Conservation (phyloP, 2,329 filamentous ascomycete species). For the Chaetomium sp. region DNA sequence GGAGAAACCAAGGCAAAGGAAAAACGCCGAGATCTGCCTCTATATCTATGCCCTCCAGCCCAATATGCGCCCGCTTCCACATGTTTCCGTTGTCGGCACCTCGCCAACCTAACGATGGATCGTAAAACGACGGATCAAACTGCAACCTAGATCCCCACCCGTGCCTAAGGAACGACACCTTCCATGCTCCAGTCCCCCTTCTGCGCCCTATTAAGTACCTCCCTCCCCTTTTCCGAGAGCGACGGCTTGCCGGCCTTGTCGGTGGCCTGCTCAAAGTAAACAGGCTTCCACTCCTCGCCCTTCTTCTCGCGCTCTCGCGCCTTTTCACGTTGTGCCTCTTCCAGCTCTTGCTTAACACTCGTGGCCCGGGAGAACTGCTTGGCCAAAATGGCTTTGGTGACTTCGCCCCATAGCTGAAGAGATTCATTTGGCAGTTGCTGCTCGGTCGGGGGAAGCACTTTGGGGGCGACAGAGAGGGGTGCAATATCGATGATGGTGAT, state of each 20-base stretch:
- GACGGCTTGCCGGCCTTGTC: slow-evolving; percentile 24
- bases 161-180: slow-evolving; percentile 20
- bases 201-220: slow-evolving; percentile 23
- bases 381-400: slow-evolving; percentile 75
- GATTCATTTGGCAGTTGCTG: slow-evolving; percentile 85
- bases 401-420: slow-evolving; percentile 76
- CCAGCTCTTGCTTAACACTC: slow-evolving; percentile 79
- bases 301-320: slow-evolving; percentile 70
- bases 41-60: slow-evolving; percentile 1
- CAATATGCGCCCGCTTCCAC: not conserved
- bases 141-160: no score
- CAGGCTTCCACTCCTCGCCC: slow-evolving; percentile 69
- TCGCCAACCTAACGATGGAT: no score
- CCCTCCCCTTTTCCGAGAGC: slow-evolving; percentile 23
- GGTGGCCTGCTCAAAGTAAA: slow-evolving; percentile 59
- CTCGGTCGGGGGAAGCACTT: slow-evolving; percentile 69
- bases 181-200: slow-evolving; percentile 24
- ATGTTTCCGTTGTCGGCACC: no score
- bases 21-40: not conserved
- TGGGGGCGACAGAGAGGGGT: slow-evolving; percentile 74
- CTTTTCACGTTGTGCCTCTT: slow-evolving; percentile 81
- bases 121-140: no score
- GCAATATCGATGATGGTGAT: slow-evolving; percentile 78
- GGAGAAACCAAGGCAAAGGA: no score
- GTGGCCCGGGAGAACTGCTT: slow-evolving; percentile 85